Evolutionary conservation across 2,329 filamentous ascomycete genomes (phyloP).

Genomic region (Plenodomus biglobosus): DNA sequence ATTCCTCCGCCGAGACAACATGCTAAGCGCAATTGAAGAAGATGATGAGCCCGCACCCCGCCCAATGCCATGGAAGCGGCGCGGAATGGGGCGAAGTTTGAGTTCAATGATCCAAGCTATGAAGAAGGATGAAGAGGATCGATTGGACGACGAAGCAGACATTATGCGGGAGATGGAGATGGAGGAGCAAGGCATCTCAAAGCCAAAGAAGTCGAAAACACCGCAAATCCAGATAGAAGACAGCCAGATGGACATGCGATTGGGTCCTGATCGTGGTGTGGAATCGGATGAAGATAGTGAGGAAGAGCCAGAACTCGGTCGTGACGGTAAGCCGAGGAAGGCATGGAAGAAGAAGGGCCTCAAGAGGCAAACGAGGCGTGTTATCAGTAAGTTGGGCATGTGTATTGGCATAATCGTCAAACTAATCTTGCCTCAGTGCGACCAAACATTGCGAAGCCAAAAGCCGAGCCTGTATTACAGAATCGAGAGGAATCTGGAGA

Average conservation of each 20-base stretch:
- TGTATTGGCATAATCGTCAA: neutral
- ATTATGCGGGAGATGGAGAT: slow-evolving; percentile 71
- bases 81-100: slow-evolving; percentile 63
- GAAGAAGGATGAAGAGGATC: slow-evolving; percentile 56
- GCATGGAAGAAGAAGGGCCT: slow-evolving; percentile 81
- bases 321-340: slow-evolving; percentile 61
- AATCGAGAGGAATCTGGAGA: slow-evolving; percentile 31
- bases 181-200: slow-evolving; percentile 35
- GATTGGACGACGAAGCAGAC: slow-evolving; percentile 71
- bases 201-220: slow-evolving; percentile 29
- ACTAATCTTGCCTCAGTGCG: slow-evolving; percentile 42
- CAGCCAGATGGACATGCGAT: slow-evolving; percentile 48
- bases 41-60: slow-evolving; percentile 45
- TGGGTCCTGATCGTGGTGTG: slow-evolving; percentile 48
- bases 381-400: slow-evolving; percentile 54
- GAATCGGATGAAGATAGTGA: slow-evolving; percentile 64
- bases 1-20: slow-evolving; percentile 62
- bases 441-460: slow-evolving; percentile 44
- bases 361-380: slow-evolving; percentile 72
- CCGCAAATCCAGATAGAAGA: slow-evolving; percentile 46
- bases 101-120: slow-evolving; percentile 74
- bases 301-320: slow-evolving; percentile 47
- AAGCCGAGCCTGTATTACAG: slow-evolving; percentile 43
- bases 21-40: slow-evolving; percentile 59
- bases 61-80: slow-evolving; percentile 48